Evolutionary conservation across 495 filamentous ascomycete genomes (phyloP), one percentile per base, ranked within the genome.

Genomic region (Saxophila tyrrhenica): DNA sequence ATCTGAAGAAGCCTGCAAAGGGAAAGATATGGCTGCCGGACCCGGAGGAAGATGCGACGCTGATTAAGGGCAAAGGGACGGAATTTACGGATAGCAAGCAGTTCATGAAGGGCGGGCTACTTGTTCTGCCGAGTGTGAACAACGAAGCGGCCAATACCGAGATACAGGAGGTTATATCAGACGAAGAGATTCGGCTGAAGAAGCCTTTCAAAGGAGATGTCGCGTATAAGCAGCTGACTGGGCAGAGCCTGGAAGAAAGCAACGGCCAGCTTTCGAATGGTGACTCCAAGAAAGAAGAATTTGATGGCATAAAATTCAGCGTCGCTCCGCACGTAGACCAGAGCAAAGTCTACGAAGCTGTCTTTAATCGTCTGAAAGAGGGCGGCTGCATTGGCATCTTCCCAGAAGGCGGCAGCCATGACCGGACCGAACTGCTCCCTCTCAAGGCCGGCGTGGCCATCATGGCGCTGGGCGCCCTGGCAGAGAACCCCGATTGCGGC

Each of bases 401-500:
- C 65, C 92, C 92, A 0, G 92, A 99, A 70, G 92, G 92, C 59
- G 92, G 92, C 56, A 96, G 90, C 65, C 92, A 99, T 70, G 92
- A 99, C 66, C 82, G 92, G 51, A 88, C 94, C 8, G 88, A 94
- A 64, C 73, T 99, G 20, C 75, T 99, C 46, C 94, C 94, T 5
- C 72, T 99, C 48, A 99, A 99, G 79, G 94, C 92, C 66, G 92
- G 92, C 65, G 88, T 99, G 49, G 92, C 92, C 47, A 86, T 99
- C 57, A 99, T 99, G 90, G 92, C 92, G 21, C 78, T 99, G 46
- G 92, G 91, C 20, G 87, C 94, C 2, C 75, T 99, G 25, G 86
- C 86, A n/a, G 82, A 85, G 39, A 78, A 88, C 46, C 92, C 90
- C 2, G 77, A 94, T 58, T 95, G 85, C 65, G 89, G 85, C n/a